These are phyloP conservation scores for Trichoderma afroharzianum DNA, from an alignment of 2,329 filamentous ascomycete species.

Conservation along the genomic window DNA sequence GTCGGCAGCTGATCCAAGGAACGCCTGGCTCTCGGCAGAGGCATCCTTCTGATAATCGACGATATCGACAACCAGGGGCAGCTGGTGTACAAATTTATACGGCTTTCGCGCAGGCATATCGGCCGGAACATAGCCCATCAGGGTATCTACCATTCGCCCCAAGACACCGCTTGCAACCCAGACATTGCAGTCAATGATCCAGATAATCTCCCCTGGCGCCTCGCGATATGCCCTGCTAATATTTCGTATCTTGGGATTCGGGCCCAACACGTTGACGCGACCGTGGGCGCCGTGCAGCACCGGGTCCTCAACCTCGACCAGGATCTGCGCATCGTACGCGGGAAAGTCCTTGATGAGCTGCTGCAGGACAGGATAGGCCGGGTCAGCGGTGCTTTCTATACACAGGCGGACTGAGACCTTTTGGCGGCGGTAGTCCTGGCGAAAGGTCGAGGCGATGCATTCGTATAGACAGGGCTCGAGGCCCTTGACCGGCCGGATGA, in stretches of 20 bases:
- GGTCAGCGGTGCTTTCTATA: conserved; percentile 69
- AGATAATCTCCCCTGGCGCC: conserved; percentile 81
- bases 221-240: conserved; percentile 91
- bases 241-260: conserved; percentile 98
- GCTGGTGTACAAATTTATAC: conserved; percentile 92
- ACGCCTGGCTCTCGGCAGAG: conserved; percentile 24
- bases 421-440: conserved; percentile 72
- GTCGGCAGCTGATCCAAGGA: conserved; percentile 35
- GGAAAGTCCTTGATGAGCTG: conserved; percentile 72
- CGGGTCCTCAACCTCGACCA: conserved; percentile 80
- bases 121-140: conserved; percentile 62
- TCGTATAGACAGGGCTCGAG: conserved; percentile 87
- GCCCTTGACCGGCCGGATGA: conserved; percentile 91
- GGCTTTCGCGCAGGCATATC: conserved; percentile 48
- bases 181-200: conserved; percentile 95
- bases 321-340: conserved; percentile 63
- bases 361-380: conserved; percentile 70
- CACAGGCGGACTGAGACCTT: conserved; percentile 81
- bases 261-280: conserved; percentile 63
- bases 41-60: conserved; percentile 30
- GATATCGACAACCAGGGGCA: conserved; percentile 83
- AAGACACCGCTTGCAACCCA: conserved; percentile 80
- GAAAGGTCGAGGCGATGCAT: conserved; percentile 82
- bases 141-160: conserved; percentile 82
- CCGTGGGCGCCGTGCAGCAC: conserved; percentile 54